phyloP scores from a whole-genome alignment of 83 land plant species.

The Thuja plicata region DNA sequence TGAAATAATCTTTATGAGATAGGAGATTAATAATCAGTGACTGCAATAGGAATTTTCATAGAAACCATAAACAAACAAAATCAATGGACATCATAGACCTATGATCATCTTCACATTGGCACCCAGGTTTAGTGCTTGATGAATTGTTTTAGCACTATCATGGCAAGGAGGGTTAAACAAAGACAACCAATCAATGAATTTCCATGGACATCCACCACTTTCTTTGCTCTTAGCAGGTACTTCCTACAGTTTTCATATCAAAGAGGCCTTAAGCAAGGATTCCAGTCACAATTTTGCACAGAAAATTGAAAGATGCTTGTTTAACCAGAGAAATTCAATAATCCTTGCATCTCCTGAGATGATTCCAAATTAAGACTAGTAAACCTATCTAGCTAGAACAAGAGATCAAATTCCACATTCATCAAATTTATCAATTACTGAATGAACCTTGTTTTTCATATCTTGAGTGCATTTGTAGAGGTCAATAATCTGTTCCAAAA shows the following conservation, averaged over 20 bases:
- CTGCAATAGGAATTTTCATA: too few relatives aligned
- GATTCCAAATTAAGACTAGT: background rate
- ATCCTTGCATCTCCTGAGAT: background rate
- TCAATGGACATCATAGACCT: slow-evolving; percentile 18
- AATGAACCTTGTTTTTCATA: slow-evolving; percentile 35
- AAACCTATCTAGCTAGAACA: slow-evolving; percentile 57
- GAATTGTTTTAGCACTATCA: slow-evolving; percentile 72
- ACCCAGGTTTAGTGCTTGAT: slow-evolving; percentile 67
- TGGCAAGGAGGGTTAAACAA: slow-evolving; percentile 75
- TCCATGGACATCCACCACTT: slow-evolving; percentile 53
- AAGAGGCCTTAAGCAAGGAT: too few relatives aligned
- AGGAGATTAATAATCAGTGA: too few relatives aligned
- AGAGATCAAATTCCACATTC: slow-evolving; percentile 54
- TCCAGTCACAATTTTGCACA: background rate
- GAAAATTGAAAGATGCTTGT: too few relatives aligned
- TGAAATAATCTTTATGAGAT: too few relatives aligned
- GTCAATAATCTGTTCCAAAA: too few relatives aligned
- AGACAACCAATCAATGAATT: slow-evolving; percentile 52
- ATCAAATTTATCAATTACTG: slow-evolving; percentile 45
- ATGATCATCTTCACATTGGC: slow-evolving; percentile 77
- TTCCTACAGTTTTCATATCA: too few relatives aligned
- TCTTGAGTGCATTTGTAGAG: slow-evolving; percentile 37
- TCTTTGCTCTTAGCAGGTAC: slow-evolving; percentile 45
- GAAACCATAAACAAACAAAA: background rate
- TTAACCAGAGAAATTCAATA: background rate